Conservation (phyloP, 2,329 filamentous ascomycete genomes). For the Xylariaceae sp. region DNA sequence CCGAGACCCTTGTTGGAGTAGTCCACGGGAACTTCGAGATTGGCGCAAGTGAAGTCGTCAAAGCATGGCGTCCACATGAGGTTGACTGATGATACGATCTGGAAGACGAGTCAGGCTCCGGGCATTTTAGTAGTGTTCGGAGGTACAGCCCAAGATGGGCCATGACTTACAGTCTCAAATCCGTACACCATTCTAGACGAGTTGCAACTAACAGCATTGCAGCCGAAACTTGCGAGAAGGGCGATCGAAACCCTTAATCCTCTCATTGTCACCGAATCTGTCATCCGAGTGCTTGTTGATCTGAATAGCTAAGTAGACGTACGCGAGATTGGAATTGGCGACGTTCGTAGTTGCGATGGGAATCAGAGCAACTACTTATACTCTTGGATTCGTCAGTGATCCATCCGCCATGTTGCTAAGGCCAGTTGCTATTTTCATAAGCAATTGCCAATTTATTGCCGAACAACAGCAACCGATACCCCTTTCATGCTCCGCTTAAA, state of each 20-base stretch:
- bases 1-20: conserved; percentile 26
- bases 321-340: neutral
- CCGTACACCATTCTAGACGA: conserved; percentile 20
- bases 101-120: neutral
- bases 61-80: conserved; percentile 32
- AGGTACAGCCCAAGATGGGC: neutral
- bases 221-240: conserved; percentile 20
- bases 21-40: conserved; percentile 29
- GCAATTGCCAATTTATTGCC: neutral
- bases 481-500: too few relatives aligned
- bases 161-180: conserved; percentile 18
- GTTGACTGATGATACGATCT: conserved; percentile 30
- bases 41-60: conserved; percentile 28
- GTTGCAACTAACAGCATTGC: conserved; percentile 16
- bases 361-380: too few relatives aligned
- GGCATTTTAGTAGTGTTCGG: conserved; percentile 11
- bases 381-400: too few relatives aligned
- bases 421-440: conserved; percentile 4
- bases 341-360: conserved; percentile 5
- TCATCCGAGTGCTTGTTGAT: too few relatives aligned
- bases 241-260: conserved; percentile 11
- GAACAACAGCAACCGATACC: too few relatives aligned
- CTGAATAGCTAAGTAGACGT: too few relatives aligned
- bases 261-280: conserved; percentile 6
- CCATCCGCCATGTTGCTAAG: neutral